A percentile compares a stretch with the other conserved stretches of the same genome.
Evolutionary conservation across 2,329 filamentous ascomycete species (phyloP).

Genomic region (Alternaria arbusti): DNA sequence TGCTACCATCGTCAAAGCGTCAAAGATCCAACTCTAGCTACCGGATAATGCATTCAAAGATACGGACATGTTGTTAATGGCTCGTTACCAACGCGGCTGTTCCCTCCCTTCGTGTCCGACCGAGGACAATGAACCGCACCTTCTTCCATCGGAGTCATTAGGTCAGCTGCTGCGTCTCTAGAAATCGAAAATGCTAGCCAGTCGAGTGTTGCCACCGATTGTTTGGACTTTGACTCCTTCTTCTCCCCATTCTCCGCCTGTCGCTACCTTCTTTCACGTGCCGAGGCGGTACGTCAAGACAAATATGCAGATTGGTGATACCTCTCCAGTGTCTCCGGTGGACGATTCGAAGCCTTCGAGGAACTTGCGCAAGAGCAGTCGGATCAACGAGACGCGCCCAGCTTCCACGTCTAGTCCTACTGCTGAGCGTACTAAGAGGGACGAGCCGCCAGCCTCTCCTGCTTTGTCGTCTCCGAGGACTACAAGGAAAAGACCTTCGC

Average conservation of each 20-base stretch:
- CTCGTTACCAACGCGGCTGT: constrained; percentile 27
- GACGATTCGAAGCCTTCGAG: constrained; percentile 31
- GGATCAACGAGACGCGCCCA: constrained; percentile 34
- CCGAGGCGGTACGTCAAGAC: constrained; percentile 44
- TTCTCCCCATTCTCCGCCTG: constrained; percentile 23
- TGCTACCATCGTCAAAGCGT: constrained; percentile 31
- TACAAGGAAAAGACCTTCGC: constrained; percentile 34
- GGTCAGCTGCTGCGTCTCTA: constrained; percentile 30
- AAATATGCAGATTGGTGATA: constrained; percentile 37
- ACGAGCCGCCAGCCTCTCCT: constrained; percentile 22
- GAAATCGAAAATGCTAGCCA: constrained; percentile 41
- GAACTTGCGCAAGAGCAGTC: constrained; percentile 38
- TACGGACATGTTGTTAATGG: constrained; percentile 23
- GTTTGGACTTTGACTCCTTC: constrained; percentile 25
- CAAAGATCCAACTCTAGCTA: constrained; percentile 16
- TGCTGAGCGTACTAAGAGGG: constrained; percentile 23
- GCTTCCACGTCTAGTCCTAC: constrained; percentile 21
- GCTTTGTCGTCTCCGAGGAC: constrained; percentile 24
- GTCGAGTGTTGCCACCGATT: constrained; percentile 43
- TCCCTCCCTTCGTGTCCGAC: constrained; percentile 32
- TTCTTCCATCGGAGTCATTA: constrained; percentile 41
- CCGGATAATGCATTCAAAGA: constrained; percentile 46
- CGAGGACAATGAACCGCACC: constrained; percentile 42
- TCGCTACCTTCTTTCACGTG: constrained; percentile 44
- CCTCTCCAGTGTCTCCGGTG: constrained; percentile 18